Percentiles rank a stretch among this genome's conserved stretches.
These are phyloP conservation scores for Penicillium nordicum DNA, from an alignment of 2,329 filamentous ascomycete species.

Conservation along the genomic window DNA sequence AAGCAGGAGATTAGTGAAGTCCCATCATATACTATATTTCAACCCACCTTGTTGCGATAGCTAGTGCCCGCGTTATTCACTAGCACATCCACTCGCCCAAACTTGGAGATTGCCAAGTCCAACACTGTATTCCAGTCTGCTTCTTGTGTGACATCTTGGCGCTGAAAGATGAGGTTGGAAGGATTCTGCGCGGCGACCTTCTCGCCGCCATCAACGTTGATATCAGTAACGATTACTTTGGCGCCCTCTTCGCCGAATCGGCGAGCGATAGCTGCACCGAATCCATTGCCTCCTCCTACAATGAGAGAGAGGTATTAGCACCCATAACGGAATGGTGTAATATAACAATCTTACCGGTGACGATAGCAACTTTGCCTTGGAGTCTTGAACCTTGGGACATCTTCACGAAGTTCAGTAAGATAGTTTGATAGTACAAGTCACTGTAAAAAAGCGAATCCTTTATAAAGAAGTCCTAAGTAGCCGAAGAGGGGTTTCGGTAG, in stretches of 20 bases:
- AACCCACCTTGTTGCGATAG: constrained; percentile 39
- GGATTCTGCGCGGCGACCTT: constrained; percentile 32
- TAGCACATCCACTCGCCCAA: constrained; percentile 42
- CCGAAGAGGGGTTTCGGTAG: constrained; percentile 14
- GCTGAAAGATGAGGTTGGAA: constrained; percentile 30
- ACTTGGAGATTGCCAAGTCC: constrained; percentile 29
- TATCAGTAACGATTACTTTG: constrained; percentile 42
- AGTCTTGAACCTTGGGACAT: constrained; percentile 31
- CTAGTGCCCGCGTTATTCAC: constrained; percentile 49
- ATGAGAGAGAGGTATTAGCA: neutral
- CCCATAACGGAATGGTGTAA: neutral
- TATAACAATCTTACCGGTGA: constrained; percentile 38
- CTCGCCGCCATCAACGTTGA: constrained; percentile 37
- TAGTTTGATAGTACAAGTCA: neutral
- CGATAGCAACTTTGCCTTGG: constrained; percentile 45
- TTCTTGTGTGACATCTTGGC: constrained; percentile 35
- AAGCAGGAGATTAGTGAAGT: neutral
- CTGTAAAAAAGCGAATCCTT: neutral
- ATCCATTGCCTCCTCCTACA: constrained; percentile 41
- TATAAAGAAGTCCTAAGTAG: neutral
- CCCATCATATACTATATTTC: neutral
- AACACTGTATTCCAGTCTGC: constrained; percentile 34
- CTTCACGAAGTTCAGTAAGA: constrained; percentile 1
- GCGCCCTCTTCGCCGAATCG: constrained; percentile 43
- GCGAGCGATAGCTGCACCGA: constrained; percentile 41